A percentile compares a stretch with the other conserved stretches of the same genome.
Conservation (phyloP, 2,329 filamentous ascomycete species). For the Pseudocercospora pini-densiflorae region DNA sequence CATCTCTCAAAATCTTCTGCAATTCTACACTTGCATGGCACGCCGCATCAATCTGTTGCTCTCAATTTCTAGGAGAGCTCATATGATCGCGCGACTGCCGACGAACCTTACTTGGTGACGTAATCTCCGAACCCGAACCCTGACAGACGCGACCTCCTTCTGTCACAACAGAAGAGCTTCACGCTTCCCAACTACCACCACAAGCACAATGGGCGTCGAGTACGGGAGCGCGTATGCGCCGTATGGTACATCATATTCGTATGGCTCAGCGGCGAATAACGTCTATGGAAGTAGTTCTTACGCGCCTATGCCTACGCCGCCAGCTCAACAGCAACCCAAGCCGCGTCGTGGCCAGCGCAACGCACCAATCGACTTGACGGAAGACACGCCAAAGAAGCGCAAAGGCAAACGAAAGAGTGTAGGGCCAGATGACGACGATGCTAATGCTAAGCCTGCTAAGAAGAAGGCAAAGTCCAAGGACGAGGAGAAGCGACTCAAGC, state of each 20-base stretch:
- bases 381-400: background rate
- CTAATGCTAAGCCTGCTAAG: constrained; percentile 14
- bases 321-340: background rate
- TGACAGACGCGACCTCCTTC: background rate
- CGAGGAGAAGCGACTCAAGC: constrained; percentile 33
- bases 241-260: background rate
- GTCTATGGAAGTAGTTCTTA: background rate
- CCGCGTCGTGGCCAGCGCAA: background rate
- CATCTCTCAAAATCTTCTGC: background rate
- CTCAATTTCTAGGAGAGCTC: background rate
- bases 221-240: background rate
- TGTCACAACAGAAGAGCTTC: background rate
- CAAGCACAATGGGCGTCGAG: background rate
- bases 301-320: background rate
- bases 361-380: constrained; percentile 13
- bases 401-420: constrained; percentile 12
- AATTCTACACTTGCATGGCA: background rate
- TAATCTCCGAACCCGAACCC: background rate
- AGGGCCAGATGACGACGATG: background rate
- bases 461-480: constrained; percentile 25
- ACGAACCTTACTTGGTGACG: background rate
- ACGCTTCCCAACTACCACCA: background rate
- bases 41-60: background rate
- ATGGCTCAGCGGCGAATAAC: background rate
- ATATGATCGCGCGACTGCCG: background rate